phyloP scores from a whole-genome alignment of 148 eudicot genomes.

The Silene conica region DNA sequence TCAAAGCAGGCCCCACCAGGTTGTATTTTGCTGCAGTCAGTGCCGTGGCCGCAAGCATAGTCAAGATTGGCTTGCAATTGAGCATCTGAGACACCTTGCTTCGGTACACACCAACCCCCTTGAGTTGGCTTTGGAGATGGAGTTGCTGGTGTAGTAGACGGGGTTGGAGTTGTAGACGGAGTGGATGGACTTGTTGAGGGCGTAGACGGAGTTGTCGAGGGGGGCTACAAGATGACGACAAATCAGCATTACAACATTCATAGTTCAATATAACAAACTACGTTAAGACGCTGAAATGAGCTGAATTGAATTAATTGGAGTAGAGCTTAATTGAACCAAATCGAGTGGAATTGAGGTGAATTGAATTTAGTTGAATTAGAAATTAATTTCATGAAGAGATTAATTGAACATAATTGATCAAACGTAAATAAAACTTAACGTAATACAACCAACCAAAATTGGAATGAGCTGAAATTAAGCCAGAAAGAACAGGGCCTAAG shows the following conservation, averaged over 20 bases:
- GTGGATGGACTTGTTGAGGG: slow-evolving; percentile 22
- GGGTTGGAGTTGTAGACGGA: slow-evolving; percentile 26
- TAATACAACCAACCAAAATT: too few species aligned
- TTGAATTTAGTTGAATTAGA: too few species aligned
- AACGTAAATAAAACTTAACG: too few species aligned
- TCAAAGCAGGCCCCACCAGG: slow-evolving; percentile 76
- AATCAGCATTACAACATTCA: neutral
- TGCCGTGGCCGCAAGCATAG: slow-evolving; percentile 61
- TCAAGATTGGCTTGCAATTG: slow-evolving; percentile 66
- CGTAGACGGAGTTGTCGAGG: slow-evolving; percentile 19
- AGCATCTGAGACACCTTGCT: slow-evolving; percentile 58
- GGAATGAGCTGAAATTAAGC: too few species aligned
- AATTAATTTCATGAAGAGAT: too few species aligned
- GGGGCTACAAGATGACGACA: slow-evolving; percentile 2
- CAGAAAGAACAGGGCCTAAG: too few species aligned
- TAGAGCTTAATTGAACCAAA: too few species aligned
- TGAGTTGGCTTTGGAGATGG: slow-evolving; percentile 39
- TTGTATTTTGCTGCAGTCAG: slow-evolving; percentile 69
- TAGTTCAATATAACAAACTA: neutral
- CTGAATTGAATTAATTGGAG: too few species aligned
- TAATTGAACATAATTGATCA: too few species aligned
- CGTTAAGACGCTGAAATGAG: too few species aligned
- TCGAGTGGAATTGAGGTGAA: too few species aligned
- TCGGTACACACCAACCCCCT: slow-evolving; percentile 77
- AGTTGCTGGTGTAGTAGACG: slow-evolving; percentile 29